Percentiles rank a stretch among this genome's conserved stretches.
Evolutionary conservation across 352 stramenopile species (phyloP).

Genomic region (Globisporangium spinosum): DNA sequence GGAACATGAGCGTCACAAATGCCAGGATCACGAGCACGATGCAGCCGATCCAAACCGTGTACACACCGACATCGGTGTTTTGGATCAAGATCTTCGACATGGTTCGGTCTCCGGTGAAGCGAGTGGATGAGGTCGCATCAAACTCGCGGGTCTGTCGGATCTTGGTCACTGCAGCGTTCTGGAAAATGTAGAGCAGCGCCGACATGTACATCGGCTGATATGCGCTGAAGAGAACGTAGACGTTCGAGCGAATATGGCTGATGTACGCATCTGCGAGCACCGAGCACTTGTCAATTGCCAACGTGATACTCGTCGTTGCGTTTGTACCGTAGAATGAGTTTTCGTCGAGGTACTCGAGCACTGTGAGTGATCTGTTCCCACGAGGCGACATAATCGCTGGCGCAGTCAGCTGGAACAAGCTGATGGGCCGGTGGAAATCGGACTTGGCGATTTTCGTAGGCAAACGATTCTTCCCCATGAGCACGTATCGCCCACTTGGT

Average conservation of each 20-base stretch:
- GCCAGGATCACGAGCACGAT: slow-evolving; percentile 32
- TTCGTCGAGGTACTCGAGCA: slow-evolving; percentile 11
- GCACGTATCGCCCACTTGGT: slow-evolving; percentile 15
- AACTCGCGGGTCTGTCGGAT: not conserved
- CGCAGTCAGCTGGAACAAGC: slow-evolving; percentile 15
- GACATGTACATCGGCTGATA: slow-evolving; percentile 39
- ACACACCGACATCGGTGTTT: slow-evolving; percentile 55
- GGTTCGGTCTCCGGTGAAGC: slow-evolving; percentile 18
- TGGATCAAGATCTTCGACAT: slow-evolving; percentile 43
- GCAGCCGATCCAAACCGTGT: slow-evolving; percentile 31
- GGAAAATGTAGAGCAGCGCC: slow-evolving; percentile 50
- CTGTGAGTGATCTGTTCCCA: not conserved
- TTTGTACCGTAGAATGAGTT: not conserved
- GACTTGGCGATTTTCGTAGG: slow-evolving; percentile 6
- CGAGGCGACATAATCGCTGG: slow-evolving; percentile 17
- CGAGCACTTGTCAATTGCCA: slow-evolving; percentile 14
- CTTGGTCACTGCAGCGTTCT: slow-evolving; percentile 39
- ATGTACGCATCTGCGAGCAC: slow-evolving; percentile 32
- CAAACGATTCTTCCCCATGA: slow-evolving; percentile 14
- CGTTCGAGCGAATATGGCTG: slow-evolving; percentile 26
- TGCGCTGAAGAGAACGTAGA: slow-evolving; percentile 23
- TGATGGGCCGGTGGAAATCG: slow-evolving; percentile 16
- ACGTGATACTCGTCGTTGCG: not conserved
- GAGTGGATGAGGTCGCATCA: not conserved
- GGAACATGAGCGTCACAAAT: slow-evolving; percentile 40